Base-by-base conservation (phyloP, 495 filamentous ascomycete species). In the Platismatia glauca region DNA sequence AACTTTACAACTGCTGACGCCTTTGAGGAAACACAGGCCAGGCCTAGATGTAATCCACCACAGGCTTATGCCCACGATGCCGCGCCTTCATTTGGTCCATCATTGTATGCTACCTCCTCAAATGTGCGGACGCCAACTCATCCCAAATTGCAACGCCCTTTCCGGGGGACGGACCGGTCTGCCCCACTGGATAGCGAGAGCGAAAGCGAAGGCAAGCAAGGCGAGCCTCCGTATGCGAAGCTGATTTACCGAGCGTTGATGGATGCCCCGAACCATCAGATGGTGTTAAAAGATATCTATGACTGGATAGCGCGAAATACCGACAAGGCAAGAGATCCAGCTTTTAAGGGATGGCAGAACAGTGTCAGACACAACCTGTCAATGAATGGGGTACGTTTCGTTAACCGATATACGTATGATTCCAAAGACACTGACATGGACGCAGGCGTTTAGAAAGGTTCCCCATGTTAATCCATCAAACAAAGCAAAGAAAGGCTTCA, bases 311-410 rank as follows among this genome's bases (percentile, higher is more conserved):
- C 82, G 31, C 78, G 86, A 24, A 87, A 96, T 66, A 96, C 90
- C 1, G 80, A 82, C 58, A 95, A 92, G 69, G 84, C 81, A 3
- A 86, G 77, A 53, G 79, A 80, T 43, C 76, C 79, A 20, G 77
- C 69, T n/a, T 79, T 75, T 34, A 89, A 86, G 68, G 95, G 92
- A 5, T 97, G 95, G 94, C 89, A 94, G 74, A 97, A 97, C 74
- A 96, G 91, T 72, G 94, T 98, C 60, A 85, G 94, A 9, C 94
- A 98, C 69, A 98, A 98, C 68, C 76, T 98, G 0, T 96, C 91
- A 16, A 98, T 98, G 94, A 98, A 98, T 69, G 81, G 78, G 46
- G 94, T 97, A 81, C 73, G 89, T 33, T 37, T 61, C 55, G 34
- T 27, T 38, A 34, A 29, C 1, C 38, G 35, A 33, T 20, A 33